Evolutionary conservation across 129 eudicot genomes (phyloP).

Genomic region (Chrysanthemum lavandulifolium): DNA sequence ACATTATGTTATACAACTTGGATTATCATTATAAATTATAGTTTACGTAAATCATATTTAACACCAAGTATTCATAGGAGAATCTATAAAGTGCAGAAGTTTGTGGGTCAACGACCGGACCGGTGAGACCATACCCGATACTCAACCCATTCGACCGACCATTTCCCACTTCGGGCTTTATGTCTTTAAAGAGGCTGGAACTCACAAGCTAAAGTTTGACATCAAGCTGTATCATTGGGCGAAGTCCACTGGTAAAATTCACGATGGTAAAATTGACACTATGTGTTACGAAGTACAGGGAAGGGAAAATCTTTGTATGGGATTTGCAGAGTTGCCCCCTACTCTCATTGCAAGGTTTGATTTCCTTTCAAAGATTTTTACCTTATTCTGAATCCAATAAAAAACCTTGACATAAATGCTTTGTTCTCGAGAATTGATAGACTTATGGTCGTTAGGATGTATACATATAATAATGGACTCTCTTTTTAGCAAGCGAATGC

Average conservation of each 20-base stretch:
- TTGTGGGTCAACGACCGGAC: background rate
- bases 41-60: no score
- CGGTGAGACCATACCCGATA: no score
- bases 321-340: slow-evolving; percentile 90
- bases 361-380: background rate
- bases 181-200: background rate
- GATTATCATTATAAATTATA: background rate
- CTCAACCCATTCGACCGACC: background rate
- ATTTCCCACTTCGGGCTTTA: background rate
- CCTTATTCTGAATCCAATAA: background rate
- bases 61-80: no score
- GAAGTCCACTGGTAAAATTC: background rate
- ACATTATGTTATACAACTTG: background rate
- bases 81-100: background rate
- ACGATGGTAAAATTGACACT: slow-evolving; percentile 4
- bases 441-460: no score
- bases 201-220: background rate
- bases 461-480: no score
- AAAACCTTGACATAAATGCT: slow-evolving; percentile 11
- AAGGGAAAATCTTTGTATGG: slow-evolving; percentile 95
- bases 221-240: background rate
- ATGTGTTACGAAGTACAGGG: slow-evolving; percentile 60
- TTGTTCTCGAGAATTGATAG: no score
- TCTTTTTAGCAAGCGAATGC: no score
- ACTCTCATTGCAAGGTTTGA: slow-evolving; percentile 75